These are phyloP conservation scores for Apiotrichum mycotoxinovorans DNA, from an alignment of 1,284 basidiomycete genomes.

Conservation along the genomic window DNA sequence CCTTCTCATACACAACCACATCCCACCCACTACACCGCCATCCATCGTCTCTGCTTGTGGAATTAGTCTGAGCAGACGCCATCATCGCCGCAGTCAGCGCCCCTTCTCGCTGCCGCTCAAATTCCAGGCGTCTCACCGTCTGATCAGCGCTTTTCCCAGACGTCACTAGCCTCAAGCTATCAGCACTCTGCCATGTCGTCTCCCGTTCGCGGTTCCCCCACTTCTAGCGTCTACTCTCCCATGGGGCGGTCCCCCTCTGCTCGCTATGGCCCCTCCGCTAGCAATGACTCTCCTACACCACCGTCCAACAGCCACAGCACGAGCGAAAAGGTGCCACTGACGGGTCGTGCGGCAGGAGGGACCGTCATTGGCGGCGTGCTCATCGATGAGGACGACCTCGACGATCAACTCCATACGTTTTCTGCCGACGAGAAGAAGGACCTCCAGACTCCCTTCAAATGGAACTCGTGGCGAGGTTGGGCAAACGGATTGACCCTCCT, in stretches of 20 bases:
- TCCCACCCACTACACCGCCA: too few species aligned
- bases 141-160: slow-evolving; percentile 37
- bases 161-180: slow-evolving; percentile 23
- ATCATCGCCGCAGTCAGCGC: slow-evolving; percentile 3
- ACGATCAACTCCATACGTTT: slow-evolving; percentile 61
- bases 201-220: not conserved
- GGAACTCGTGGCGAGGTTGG: slow-evolving; percentile 45
- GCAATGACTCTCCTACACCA: not conserved
- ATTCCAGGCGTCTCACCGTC: not conserved
- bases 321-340: slow-evolving; percentile 2
- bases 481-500: slow-evolving; percentile 57
- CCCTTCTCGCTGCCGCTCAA: slow-evolving; percentile 31
- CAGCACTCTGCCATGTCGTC: not conserved
- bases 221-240: slow-evolving; percentile 3
- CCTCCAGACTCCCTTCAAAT: slow-evolving; percentile 49
- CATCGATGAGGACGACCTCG: slow-evolving; percentile 43
- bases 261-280: slow-evolving; percentile 9
- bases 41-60: too few species aligned
- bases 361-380: not conserved
- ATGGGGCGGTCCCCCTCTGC: not conserved
- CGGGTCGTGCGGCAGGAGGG: not conserved
- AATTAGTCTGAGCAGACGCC: not conserved
- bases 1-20: not conserved
- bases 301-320: not conserved
- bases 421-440: slow-evolving; percentile 32